Base-by-base conservation (phyloP, 2,329 filamentous ascomycete species). In the Clonostachys rosea region DNA sequence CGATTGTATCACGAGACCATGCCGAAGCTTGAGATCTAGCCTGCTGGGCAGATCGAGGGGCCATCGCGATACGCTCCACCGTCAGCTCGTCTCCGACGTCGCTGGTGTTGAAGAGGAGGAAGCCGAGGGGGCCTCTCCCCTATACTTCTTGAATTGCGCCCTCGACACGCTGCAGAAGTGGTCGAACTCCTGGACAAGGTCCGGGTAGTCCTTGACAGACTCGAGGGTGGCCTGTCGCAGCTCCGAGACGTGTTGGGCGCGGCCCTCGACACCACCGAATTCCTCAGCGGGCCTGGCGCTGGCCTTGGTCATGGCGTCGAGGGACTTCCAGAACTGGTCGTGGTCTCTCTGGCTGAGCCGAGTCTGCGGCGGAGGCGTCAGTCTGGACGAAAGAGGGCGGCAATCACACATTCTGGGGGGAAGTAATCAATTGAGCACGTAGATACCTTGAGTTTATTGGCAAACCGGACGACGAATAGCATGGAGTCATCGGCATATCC, bases 111-210 rank as follows among this genome's bases (percentile, higher is more conserved):
- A 30, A 1, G 24, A 30, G 24, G 24, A 30, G 24, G 24, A 30
- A 10, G 24, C 24, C 24, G 24, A 10, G 24, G 24, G 24, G 24
- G 8, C 24, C 3, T 30, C 30, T 14, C 40, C 40, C 2, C 40
- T 44, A 12, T 48, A 44, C 10, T 47, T 44, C 43, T 43, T 50
- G 43, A 39, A 37, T n/a, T 48, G 46, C 11, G 54, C 45, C 42
- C 52, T 47, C 10, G 54, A 51, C 41, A 49, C 50, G 18, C 49
- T 49, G 30, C 49, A 42, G 30, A 61, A 58, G 14, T 48, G 51
- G 33, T 62, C 60, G 49, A 61, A 61, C 43, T 62, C 61, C 14
- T 52, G 51, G 16, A 49, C 51, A 44, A 63, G 52, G 7, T 56
- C 54, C 6, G 60, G 60, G 41, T 57, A 62, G 6, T 57, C 58